These are phyloP conservation scores for Ophiostoma himal-ulmi DNA, from an alignment of 2,329 filamentous ascomycete species.

Conservation along the genomic window DNA sequence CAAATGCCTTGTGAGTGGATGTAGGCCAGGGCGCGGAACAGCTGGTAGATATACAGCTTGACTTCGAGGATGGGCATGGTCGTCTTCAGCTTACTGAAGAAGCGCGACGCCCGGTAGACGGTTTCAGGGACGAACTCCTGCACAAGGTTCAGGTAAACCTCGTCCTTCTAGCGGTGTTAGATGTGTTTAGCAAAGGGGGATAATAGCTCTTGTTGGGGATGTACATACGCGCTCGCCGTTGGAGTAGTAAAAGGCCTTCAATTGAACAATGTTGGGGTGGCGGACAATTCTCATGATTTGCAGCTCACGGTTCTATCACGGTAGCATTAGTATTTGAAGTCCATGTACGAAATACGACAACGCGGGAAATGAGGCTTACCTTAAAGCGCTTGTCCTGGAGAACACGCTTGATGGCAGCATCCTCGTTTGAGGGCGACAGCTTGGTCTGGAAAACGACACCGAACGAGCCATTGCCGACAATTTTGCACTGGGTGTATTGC, in stretches of 20 bases:
- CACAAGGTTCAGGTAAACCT: conserved; percentile 96
- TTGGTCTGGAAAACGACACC: conserved; percentile 99
- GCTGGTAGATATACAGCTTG: conserved; percentile 99
- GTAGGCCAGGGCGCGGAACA: conserved; percentile 96
- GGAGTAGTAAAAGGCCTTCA: conserved; percentile 99
- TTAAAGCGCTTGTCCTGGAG: conserved; percentile 99
- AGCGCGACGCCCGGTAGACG: conserved; percentile 93
- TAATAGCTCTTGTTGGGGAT: not conserved
- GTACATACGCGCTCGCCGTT: conserved; percentile 85
- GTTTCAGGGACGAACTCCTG: conserved; percentile 98
- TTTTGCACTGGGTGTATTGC: conserved; percentile 99
- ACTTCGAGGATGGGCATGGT: conserved; percentile 98
- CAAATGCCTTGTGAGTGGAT: conserved; percentile 99
- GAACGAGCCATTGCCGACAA: conserved; percentile 97
- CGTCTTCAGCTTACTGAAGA: conserved; percentile 99
- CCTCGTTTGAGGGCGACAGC: conserved; percentile 93
- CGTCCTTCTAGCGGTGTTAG: conserved; percentile 65
- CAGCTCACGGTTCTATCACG: conserved; percentile 81
- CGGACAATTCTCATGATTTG: conserved; percentile 99
- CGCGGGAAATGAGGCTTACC: conserved; percentile 45
- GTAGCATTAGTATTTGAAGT: not conserved
- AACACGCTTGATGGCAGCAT: conserved; percentile 97
- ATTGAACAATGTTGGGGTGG: conserved; percentile 96
- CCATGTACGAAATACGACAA: not conserved
- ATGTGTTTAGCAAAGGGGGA: too few species aligned